These are phyloP conservation scores for Candolleomyces eurysporus DNA, from an alignment of 768 basidiomycete species.

Conservation along the genomic window DNA sequence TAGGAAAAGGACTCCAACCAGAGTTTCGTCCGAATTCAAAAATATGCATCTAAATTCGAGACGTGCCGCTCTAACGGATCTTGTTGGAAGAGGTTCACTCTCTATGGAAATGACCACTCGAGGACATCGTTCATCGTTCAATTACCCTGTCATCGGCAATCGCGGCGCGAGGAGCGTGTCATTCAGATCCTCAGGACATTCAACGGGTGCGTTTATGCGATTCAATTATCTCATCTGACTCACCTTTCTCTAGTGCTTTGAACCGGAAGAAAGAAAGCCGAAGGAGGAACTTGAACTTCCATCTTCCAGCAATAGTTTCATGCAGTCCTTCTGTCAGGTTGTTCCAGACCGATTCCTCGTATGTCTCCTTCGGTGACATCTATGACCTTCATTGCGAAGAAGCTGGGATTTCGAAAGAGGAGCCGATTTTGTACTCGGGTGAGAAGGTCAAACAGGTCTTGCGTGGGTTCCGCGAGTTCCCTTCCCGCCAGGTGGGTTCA, in stretches of 20 bases:
- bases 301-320: slow-evolving; percentile 84
- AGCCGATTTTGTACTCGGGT: slow-evolving; percentile 80
- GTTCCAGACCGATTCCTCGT: slow-evolving; percentile 89
- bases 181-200: slow-evolving; percentile 93
- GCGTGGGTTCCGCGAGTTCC: slow-evolving; percentile 53
- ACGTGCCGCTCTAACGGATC: slow-evolving; percentile 83
- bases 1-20: slow-evolving; percentile 95
- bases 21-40: slow-evolving; percentile 85
- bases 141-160: slow-evolving; percentile 78
- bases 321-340: slow-evolving; percentile 81
- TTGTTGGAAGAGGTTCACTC: slow-evolving; percentile 86
- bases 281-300: slow-evolving; percentile 89
- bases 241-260: slow-evolving; percentile 55
- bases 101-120: slow-evolving; percentile 91
- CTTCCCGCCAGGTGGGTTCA: slow-evolving; percentile 40
- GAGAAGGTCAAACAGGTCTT: slow-evolving; percentile 79
- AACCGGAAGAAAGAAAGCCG: slow-evolving; percentile 87
- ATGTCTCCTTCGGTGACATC: slow-evolving; percentile 88
- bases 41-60: slow-evolving; percentile 89
- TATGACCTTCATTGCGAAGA: slow-evolving; percentile 87
- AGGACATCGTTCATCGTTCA: slow-evolving; percentile 89
- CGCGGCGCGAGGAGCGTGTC: slow-evolving; percentile 88
- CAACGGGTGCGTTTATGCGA: slow-evolving; percentile 62
- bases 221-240: background rate
- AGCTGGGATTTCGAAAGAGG: slow-evolving; percentile 76